Evolutionary conservation across 805 yeast species (phyloP).

Genomic region (Blastobotrys robertii): DNA sequence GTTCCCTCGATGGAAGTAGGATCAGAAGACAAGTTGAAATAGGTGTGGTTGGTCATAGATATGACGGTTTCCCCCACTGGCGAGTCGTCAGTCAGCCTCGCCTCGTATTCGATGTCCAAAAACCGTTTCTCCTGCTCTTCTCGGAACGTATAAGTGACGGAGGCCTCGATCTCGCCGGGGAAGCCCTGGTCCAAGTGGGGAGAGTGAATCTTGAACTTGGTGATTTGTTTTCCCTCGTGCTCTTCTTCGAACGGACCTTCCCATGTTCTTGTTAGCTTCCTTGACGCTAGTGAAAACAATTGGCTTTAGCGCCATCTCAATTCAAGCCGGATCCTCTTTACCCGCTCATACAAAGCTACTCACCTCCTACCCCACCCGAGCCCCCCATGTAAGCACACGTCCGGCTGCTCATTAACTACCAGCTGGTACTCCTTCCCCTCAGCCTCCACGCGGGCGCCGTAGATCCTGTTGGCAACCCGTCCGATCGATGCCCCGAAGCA

Average conservation of each 20-base stretch:
- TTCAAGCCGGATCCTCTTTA: too few species aligned
- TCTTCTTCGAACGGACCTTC: slow-evolving; percentile 40
- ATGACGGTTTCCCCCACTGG: slow-evolving; percentile 39
- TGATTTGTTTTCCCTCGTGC: slow-evolving; percentile 22
- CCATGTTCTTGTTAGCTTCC: slow-evolving; percentile 39
- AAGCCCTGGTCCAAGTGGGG: slow-evolving; percentile 44
- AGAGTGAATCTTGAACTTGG: slow-evolving; percentile 34
- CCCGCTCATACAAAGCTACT: too few species aligned
- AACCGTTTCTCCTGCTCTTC: slow-evolving; percentile 25
- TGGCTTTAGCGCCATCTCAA: too few species aligned
- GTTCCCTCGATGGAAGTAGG: slow-evolving; percentile 29
- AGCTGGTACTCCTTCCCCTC: slow-evolving; percentile 35
- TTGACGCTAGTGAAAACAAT: too few species aligned
- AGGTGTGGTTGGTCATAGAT: slow-evolving; percentile 54
- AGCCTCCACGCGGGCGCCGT: slow-evolving; percentile 34
- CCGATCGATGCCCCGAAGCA: slow-evolving; percentile 55
- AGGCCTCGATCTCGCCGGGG: slow-evolving; percentile 46
- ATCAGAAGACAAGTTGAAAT: slow-evolving; percentile 39
- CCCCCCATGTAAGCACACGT: slow-evolving; percentile 48
- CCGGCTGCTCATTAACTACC: slow-evolving; percentile 27
- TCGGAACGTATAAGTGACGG: slow-evolving; percentile 34
- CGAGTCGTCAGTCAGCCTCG: slow-evolving; percentile 27
- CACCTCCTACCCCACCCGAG: slow-evolving; percentile 26
- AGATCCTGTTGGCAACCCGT: slow-evolving; percentile 52
- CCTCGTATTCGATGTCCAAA: slow-evolving; percentile 41